Percentiles rank a stretch among this genome's conserved stretches.
These are phyloP conservation scores for Rostrohypoxylon terebratum DNA, from an alignment of 495 filamentous ascomycete genomes.

Conservation along the genomic window DNA sequence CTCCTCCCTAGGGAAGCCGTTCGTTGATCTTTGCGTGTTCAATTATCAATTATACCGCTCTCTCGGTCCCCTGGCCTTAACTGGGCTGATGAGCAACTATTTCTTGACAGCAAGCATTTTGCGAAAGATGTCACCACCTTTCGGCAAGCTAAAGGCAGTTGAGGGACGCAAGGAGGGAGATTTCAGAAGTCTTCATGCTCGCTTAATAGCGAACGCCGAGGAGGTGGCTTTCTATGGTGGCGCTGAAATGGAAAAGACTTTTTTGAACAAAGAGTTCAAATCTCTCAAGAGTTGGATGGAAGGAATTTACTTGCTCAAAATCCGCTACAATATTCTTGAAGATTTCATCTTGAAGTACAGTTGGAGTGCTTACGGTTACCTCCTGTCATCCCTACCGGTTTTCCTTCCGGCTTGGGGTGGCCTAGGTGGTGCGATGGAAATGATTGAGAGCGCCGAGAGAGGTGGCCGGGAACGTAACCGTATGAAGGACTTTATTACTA, in stretches of 20 bases:
- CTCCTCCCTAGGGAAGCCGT: slow-evolving; percentile 94
- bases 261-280: slow-evolving; percentile 89
- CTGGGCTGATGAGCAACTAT: slow-evolving; percentile 89
- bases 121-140: slow-evolving; percentile 88
- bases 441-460: slow-evolving; percentile 58
- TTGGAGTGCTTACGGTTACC: slow-evolving; percentile 97
- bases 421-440: slow-evolving; percentile 75
- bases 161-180: slow-evolving; percentile 95
- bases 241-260: slow-evolving; percentile 89
- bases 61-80: slow-evolving; percentile 87
- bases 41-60: slow-evolving; percentile 96
- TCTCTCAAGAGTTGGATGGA: slow-evolving; percentile 96
- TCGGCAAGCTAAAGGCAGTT: slow-evolving; percentile 95
- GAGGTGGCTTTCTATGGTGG: slow-evolving; percentile 99
- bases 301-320: slow-evolving; percentile 93
- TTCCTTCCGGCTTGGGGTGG: slow-evolving; percentile 97
- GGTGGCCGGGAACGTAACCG: slow-evolving; percentile 78
- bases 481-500: slow-evolving; percentile 99
- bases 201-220: slow-evolving; percentile 96
- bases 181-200: slow-evolving; percentile 87
- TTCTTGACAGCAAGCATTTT: slow-evolving; percentile 91
- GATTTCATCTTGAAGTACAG: slow-evolving; percentile 98
- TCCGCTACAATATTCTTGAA: slow-evolving; percentile 98
- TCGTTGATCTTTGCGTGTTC: slow-evolving; percentile 95
- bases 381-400: slow-evolving; percentile 90